Base-by-base conservation (phyloP, 306 rosid species). In the Medicago arabica region DNA sequence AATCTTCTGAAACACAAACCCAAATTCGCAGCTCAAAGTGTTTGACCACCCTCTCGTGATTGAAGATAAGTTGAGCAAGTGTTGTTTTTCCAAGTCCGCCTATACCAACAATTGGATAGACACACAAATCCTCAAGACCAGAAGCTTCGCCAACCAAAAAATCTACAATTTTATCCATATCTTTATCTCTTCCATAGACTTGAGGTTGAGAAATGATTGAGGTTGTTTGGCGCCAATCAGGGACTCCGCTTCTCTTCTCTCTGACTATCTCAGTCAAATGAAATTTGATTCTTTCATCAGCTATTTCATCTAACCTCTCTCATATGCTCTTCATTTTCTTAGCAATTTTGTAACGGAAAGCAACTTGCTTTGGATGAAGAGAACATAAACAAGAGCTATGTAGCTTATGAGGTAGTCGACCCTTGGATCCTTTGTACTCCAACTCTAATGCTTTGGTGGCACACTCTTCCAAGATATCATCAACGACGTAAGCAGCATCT, bases 381-480 rank as follows among this genome's bases (percentile, higher is more conserved):
- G 14, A 70, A 9, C 3, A 51, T 51, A n/a, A 7, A 19, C 7
- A 6, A 51, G 21, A 51, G 19, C 4, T 51, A 1, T 51, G 21
- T 51, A 51, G 9, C 21, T n/a, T 51, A 5, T 51, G 4, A 1
- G 63, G 7, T 1, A 1, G 14, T 7, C 67, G 72, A 58, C 50
- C n/a, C 31, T 8, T 17, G 6, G 1, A 9, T 47, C 47, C 74
- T 64, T 44, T 13, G 12, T 6, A 15, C 39, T 73, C 69, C n/a
- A 49, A 1, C 44, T 25, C 13, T 50, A 71, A 0, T n/a, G 57
- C 63, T 19, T 57, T 2, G 9, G 57, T 74, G 9, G 71, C 16
- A 28, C 71, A 67, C 43, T 81, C 72, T 3, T 81, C 84, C 62
- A 81, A 41, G 18, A 81, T 50, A 49, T 81, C 84, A 17, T 81